Conservation (phyloP, 1,284 basidiomycete species). For the Lentinula novae-zelandiae region DNA sequence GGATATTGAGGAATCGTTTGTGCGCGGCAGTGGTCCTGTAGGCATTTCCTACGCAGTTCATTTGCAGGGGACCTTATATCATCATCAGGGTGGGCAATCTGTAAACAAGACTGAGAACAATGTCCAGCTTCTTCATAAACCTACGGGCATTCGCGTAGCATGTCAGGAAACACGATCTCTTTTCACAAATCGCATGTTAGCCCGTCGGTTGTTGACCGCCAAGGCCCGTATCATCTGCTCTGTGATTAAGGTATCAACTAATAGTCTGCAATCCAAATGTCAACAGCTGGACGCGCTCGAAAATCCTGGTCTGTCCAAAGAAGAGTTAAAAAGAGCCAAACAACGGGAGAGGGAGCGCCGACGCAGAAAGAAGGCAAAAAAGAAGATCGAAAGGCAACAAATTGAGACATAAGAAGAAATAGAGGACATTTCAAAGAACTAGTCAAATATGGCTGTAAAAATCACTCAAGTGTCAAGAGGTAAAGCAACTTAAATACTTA, state of each 20-base stretch:
- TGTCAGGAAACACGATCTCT: slow-evolving; percentile 81
- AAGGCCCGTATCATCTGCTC: slow-evolving; percentile 50
- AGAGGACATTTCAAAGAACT: slow-evolving; percentile 12
- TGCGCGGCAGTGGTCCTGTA: slow-evolving; percentile 76
- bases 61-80: slow-evolving; percentile 19
- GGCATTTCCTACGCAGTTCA: slow-evolving; percentile 20
- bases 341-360: slow-evolving; percentile 69
- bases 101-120: slow-evolving; percentile 85
- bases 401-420: slow-evolving; percentile 17
- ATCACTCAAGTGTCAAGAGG: too few species aligned
- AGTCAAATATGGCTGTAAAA: neutral
- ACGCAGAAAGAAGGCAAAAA: slow-evolving; percentile 67
- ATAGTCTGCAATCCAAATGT: neutral
- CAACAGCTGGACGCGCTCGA: slow-evolving; percentile 60
- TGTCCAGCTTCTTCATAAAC: slow-evolving; percentile 76
- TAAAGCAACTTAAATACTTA: too few species aligned
- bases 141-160: slow-evolving; percentile 70
- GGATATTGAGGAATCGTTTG: slow-evolving; percentile 74
- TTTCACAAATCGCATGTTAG: slow-evolving; percentile 62
- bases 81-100: slow-evolving; percentile 66
- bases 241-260: neutral
- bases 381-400: slow-evolving; percentile 40
- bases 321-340: slow-evolving; percentile 60
- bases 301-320: slow-evolving; percentile 76
- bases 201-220: slow-evolving; percentile 62